phyloP scores from a whole-genome alignment of 805 yeast genomes.

The Jamesozyma hellenica region DNA sequence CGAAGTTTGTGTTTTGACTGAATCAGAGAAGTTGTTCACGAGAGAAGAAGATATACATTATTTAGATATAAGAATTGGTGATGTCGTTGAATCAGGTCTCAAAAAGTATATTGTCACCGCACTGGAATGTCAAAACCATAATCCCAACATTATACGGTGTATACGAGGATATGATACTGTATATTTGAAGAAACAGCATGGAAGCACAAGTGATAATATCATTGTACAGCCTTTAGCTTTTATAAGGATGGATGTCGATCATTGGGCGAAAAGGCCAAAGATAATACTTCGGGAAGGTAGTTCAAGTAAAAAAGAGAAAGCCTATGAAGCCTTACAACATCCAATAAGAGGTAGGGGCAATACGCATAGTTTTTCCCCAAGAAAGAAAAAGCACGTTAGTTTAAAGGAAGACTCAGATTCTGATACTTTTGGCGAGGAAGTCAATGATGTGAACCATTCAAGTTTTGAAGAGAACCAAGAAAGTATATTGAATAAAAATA shows the following conservation, averaged over 20 bases:
- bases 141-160: conserved; percentile 35
- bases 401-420: neutral
- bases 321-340: conserved; percentile 9
- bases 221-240: conserved; percentile 23
- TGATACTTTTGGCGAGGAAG: neutral
- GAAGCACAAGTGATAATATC: conserved; percentile 13
- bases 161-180: conserved; percentile 53
- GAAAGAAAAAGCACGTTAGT: conserved; percentile 1
- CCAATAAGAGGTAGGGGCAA: conserved; percentile 19
- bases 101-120: conserved; percentile 39
- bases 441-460: neutral
- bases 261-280: conserved; percentile 30
- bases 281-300: conserved; percentile 14
- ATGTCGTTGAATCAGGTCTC: conserved; percentile 33
- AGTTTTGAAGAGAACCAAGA: too few relatives aligned
- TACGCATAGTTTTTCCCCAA: conserved; percentile 7
- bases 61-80: conserved; percentile 51
- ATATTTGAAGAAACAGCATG: conserved; percentile 26
- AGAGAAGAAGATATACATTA: conserved; percentile 30
- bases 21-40: conserved; percentile 11
- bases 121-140: conserved; percentile 24
- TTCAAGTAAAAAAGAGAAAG: conserved; percentile 6
- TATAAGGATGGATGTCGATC: conserved; percentile 25
- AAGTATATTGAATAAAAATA: too few relatives aligned
- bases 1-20: conserved; percentile 14